Conservation (phyloP, 2,329 filamentous ascomycete species). For the Dactylonectria estremocensis region DNA sequence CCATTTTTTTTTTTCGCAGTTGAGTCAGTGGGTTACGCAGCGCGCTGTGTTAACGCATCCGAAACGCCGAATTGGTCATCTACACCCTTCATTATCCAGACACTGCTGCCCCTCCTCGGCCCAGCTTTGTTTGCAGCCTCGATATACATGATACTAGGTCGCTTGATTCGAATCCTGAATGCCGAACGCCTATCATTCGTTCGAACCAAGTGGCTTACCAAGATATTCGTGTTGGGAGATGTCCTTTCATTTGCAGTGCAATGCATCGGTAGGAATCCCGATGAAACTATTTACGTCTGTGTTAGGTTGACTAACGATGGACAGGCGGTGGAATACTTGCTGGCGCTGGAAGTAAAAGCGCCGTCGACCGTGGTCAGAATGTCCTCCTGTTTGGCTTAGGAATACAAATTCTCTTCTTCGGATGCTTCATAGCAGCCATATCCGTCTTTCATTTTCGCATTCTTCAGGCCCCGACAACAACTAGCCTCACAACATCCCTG, state of each 20-base stretch:
- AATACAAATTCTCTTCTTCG: conserved; percentile 18
- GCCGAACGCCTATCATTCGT: background rate
- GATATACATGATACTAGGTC: background rate
- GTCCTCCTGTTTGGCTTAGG: conserved; percentile 10
- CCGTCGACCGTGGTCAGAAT: background rate
- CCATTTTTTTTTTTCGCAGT: background rate
- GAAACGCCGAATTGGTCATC: background rate
- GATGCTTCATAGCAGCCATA: conserved; percentile 3
- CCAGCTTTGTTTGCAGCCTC: background rate
- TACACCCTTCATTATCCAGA: background rate
- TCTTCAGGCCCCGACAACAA: background rate
- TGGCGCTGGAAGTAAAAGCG: background rate
- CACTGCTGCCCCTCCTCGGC: background rate
- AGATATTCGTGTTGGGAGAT: background rate
- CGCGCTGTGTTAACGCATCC: background rate
- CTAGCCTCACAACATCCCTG: background rate
- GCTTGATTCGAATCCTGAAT: background rate
- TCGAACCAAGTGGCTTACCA: background rate
- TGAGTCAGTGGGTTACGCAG: background rate
- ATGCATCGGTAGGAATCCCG: background rate
- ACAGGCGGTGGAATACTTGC: background rate
- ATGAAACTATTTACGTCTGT: background rate
- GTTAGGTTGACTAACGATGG: background rate
- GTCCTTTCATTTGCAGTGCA: background rate
- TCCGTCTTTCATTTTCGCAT: conserved; percentile 6